phyloP scores from a whole-genome alignment of 805 yeast genomes.

The Maudiozyma serrabonitensis region DNA sequence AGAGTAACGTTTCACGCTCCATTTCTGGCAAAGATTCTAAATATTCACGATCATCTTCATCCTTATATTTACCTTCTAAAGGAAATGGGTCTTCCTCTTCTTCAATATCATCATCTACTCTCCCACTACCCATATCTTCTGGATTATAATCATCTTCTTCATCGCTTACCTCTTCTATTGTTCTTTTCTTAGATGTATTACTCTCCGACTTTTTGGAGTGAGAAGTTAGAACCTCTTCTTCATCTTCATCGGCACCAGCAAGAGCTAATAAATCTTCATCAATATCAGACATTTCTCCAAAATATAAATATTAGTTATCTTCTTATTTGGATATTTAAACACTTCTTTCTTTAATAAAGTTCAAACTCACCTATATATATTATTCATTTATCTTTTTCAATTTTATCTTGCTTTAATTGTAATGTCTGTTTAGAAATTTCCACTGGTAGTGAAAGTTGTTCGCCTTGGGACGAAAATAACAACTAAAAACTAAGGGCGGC shows the following conservation, averaged over 20 bases:
- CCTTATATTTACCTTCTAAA: conserved; percentile 80
- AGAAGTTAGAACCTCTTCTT: conserved; percentile 29
- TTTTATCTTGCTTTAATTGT: no score
- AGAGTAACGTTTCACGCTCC: conserved; percentile 81
- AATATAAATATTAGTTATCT: no score
- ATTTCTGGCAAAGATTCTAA: conserved; percentile 75
- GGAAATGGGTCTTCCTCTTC: conserved; percentile 65
- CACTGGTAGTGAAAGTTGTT: no score
- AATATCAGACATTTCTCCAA: conserved; percentile 56
- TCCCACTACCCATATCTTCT: conserved; percentile 12
- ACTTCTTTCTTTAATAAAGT: no score
- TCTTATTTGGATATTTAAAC: no score
- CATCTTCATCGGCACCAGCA: conserved; percentile 67
- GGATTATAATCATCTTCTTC: conserved; percentile 34
- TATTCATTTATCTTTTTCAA: no score
- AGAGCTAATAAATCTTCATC: conserved; percentile 94
- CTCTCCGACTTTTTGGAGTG: conserved; percentile 25
- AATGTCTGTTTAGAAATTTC: no score
- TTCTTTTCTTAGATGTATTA: conserved; percentile 28
- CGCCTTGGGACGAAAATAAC: no score
- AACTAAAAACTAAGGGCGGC: no score
- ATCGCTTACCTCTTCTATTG: conserved; percentile 23
- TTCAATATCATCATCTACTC: conserved; percentile 29
- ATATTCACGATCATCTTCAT: conserved; percentile 62
- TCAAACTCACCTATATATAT: no score